Base-by-base conservation (phyloP, 192 early-diverging fungal species). In the Mortierella antarctica region DNA sequence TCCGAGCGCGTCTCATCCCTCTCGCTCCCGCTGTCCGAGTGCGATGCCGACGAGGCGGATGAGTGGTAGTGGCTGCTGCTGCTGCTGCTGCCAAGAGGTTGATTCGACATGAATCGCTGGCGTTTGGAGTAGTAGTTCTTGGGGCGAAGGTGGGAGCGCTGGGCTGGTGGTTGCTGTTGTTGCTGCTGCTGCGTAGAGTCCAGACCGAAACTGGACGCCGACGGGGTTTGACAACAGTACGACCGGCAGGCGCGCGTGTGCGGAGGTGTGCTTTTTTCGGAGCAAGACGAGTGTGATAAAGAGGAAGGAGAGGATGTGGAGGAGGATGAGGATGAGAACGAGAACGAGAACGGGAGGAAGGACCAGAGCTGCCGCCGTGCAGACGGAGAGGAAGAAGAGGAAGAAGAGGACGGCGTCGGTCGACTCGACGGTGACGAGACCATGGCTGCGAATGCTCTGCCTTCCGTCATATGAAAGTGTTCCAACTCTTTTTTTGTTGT, bases 391-490 rank as follows among this genome's bases (percentile, higher is more conserved):
- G 65, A 58, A 13, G 45, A 42, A 46, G 51, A 45, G 7, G 60
- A 46, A 55, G 61, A 50, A 0, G 74, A 14, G 14, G 9, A 51
- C 4, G 18, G 48, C 44, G 51, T 41, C 6, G 50, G 12, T 39
- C 42, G 45, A 48, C 17, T 31, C 1, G 31, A 31, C 39, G 58
- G 42, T 39, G 51, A 45, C 18, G 74, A 57, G 64, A 80, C 67
- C 70, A 80, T 80, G 65, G 65, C 48, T 61, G 77, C 77, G 53
- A 80, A 80, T 50, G 70, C 70, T 64, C 70, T 65, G 68, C 65
- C 58, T 80, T 80, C 77, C 68, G 76, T 67, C 77, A 80, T 80
- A 80, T 80, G 77, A 80, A 62, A 70, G 61, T 65, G 31, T 31
- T 11, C 31, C 18, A 54, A 49, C 17, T 71, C 50, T 42, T 47